Conservation (phyloP, 768 basidiomycete genomes). For the Mycena leptocephala region DNA sequence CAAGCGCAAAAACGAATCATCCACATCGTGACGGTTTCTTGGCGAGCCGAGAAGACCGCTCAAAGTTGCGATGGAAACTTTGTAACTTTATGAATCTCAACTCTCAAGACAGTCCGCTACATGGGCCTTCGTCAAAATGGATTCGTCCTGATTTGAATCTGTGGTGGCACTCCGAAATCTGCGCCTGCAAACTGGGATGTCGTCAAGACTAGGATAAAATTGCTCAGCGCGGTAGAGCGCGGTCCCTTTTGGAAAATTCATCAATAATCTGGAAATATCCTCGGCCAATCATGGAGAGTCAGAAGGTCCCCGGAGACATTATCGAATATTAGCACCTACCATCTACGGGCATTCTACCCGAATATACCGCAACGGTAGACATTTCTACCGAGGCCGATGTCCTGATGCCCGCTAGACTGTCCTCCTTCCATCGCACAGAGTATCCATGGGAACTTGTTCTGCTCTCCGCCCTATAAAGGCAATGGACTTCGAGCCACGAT, state of each 20-base stretch:
- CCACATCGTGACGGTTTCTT: no score
- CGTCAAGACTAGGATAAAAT: no score
- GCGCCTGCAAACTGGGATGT: no score
- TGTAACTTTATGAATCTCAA: neutral
- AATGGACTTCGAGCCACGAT: neutral
- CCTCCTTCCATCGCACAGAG: neutral
- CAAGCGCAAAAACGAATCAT: no score
- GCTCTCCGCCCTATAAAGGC: constrained; percentile 16
- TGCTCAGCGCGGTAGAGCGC: no score
- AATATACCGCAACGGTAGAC: neutral
- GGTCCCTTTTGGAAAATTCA: neutral
- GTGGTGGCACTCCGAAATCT: no score
- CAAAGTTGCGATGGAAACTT: neutral
- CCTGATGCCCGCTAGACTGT: neutral
- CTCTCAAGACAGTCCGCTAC: no score
- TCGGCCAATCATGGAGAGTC: neutral
- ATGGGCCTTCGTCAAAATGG: no score
- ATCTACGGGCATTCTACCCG: no score
- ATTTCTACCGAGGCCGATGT: neutral
- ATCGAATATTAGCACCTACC: neutral
- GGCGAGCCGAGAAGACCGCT: constrained; percentile 11
- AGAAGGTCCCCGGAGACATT: neutral
- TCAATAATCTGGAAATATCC: neutral
- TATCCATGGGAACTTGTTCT: constrained; percentile 26
- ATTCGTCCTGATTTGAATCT: no score